Conservation (phyloP, 345 rosid species). For the Eucalyptus regnans region DNA sequence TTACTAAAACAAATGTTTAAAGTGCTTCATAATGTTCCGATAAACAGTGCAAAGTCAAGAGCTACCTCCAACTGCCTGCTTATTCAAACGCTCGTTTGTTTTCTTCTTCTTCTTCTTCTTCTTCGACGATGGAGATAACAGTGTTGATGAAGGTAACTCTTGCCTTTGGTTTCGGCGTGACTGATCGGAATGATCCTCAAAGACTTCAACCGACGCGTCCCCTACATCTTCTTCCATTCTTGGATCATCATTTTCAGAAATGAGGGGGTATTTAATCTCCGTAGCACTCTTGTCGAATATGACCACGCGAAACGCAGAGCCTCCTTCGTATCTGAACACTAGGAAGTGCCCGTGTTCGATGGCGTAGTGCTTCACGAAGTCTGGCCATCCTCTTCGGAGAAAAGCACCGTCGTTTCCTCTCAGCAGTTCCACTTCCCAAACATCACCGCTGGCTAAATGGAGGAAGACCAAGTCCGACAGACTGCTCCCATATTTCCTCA, state of each 20-base stretch:
- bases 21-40: background rate
- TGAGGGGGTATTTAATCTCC: background rate
- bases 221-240: background rate
- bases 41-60: background rate
- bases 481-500: background rate
- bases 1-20: background rate
- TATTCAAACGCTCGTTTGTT: background rate
- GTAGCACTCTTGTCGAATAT: background rate
- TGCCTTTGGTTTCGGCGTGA: background rate
- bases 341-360: background rate
- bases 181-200: background rate
- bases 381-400: background rate
- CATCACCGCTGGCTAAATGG: background rate
- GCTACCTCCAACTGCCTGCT: background rate
- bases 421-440: conserved; percentile 1
- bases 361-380: background rate
- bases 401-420: background rate
- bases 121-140: background rate
- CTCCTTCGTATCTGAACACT: background rate
- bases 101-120: background rate
- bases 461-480: background rate
- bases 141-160: background rate
- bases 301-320: background rate
- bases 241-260: background rate
- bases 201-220: background rate